Conservation (phyloP, 768 basidiomycete genomes). For the Psilocybe azurescens region DNA sequence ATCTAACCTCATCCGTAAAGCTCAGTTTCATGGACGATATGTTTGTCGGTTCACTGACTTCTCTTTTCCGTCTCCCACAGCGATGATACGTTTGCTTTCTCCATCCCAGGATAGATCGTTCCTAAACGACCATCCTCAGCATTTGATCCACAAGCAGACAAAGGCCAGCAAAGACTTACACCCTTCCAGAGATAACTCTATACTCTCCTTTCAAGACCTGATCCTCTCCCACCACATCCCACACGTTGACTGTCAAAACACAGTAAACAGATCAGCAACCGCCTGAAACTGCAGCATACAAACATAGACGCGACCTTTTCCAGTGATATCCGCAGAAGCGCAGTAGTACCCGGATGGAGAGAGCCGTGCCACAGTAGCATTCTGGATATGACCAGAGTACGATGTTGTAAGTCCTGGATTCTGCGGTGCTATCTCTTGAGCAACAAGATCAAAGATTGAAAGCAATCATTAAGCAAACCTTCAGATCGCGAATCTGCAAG, state of each 20-base stretch:
- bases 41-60: slow-evolving; percentile 52
- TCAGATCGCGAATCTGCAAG: slow-evolving; percentile 79
- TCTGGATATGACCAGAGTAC: slow-evolving; percentile 83
- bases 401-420: slow-evolving; percentile 65
- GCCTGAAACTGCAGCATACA: neutral
- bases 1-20: slow-evolving; percentile 47
- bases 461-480: slow-evolving; percentile 51
- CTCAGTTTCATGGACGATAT: neutral
- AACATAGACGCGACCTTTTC: slow-evolving; percentile 61
- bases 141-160: neutral
- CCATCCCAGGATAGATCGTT: slow-evolving; percentile 97
- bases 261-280: neutral
- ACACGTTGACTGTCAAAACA: slow-evolving; percentile 70
- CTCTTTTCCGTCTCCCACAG: slow-evolving; percentile 91
- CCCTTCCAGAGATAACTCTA: slow-evolving; percentile 70
- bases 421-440: slow-evolving; percentile 40
- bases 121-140: slow-evolving; percentile 40
- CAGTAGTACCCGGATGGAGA: slow-evolving; percentile 96
- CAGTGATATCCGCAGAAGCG: slow-evolving; percentile 85
- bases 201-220: slow-evolving; percentile 84
- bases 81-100: slow-evolving; percentile 95
- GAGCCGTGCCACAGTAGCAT: slow-evolving; percentile 87
- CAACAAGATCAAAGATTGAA: slow-evolving; percentile 7
- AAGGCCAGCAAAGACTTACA: slow-evolving; percentile 51
- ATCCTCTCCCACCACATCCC: slow-evolving; percentile 91